Evolutionary conservation across 2,329 filamentous ascomycete species (phyloP).

Genomic region (Dothistroma septosporum): DNA sequence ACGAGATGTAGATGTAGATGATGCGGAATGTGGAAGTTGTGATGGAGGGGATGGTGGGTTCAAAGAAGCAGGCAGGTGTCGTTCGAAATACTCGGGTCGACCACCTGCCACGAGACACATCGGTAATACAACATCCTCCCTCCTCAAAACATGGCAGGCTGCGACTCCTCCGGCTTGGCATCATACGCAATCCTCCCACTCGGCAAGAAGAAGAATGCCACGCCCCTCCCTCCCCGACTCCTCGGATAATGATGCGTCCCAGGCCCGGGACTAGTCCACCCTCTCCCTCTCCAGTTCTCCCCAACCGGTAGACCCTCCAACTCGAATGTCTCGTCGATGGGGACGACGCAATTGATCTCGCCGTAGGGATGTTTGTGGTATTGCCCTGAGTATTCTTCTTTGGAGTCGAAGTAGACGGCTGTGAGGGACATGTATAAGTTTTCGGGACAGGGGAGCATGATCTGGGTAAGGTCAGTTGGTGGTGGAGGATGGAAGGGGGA

Average conservation of each 20-base stretch:
- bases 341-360: constrained; percentile 33
- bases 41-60: no score
- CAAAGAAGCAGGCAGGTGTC: no score
- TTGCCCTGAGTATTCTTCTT: constrained; percentile 49
- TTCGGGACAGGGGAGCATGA: constrained; percentile 44
- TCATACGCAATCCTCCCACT: constrained; percentile 53
- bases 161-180: constrained; percentile 39
- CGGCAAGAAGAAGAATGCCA: constrained; percentile 55
- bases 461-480: constrained; percentile 24
- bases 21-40: no score
- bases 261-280: constrained; percentile 53
- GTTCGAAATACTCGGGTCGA: no score
- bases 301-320: constrained; percentile 48
- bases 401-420: constrained; percentile 54
- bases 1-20: no score
- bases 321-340: constrained; percentile 48
- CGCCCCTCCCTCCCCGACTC: constrained; percentile 47
- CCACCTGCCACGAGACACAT: no score
- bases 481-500: not conserved
- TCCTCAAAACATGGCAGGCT: constrained; percentile 9
- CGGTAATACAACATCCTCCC: not conserved
- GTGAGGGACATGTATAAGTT: constrained; percentile 55
- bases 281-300: constrained; percentile 53
- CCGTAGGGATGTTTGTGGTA: constrained; percentile 39
- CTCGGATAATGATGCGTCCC: constrained; percentile 57